phyloP scores from a whole-genome alignment of 2,329 filamentous ascomycete genomes.

The Alternaria dauci region DNA sequence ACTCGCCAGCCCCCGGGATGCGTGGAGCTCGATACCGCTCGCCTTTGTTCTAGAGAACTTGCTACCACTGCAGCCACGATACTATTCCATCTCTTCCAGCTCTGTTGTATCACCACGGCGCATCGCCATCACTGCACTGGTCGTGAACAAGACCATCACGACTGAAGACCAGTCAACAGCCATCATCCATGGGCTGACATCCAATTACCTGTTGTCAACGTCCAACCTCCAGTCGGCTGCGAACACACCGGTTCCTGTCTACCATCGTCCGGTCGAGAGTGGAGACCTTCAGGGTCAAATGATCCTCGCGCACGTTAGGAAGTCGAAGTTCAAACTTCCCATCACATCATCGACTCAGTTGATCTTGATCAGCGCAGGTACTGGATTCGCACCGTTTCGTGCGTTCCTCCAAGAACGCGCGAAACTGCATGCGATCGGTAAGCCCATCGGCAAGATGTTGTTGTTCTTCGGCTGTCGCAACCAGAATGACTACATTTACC shows the following conservation, averaged over 20 bases:
- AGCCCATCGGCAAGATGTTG: constrained; percentile 40
- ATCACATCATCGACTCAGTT: constrained; percentile 41
- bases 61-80: constrained; percentile 37
- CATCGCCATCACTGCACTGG: constrained; percentile 52
- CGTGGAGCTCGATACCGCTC: constrained; percentile 48
- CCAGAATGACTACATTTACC: constrained; percentile 47
- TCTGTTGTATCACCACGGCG: constrained; percentile 50
- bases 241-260: constrained; percentile 21
- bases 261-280: constrained; percentile 18
- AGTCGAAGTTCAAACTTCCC: constrained; percentile 59
- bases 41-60: constrained; percentile 44
- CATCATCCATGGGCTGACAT: constrained; percentile 49
- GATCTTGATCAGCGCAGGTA: constrained; percentile 54
- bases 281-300: constrained; percentile 29
- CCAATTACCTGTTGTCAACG: constrained; percentile 50
- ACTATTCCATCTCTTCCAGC: constrained; percentile 49
- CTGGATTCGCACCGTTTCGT: constrained; percentile 48
- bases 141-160: constrained; percentile 45
- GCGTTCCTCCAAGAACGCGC: constrained; percentile 48
- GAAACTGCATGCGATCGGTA: constrained; percentile 41
- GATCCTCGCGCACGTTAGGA: constrained; percentile 53
- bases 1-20: constrained; percentile 29
- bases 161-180: constrained; percentile 16
- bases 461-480: constrained; percentile 47
- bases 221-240: constrained; percentile 31